Base-by-base conservation (phyloP, 192 early-diverging fungal species). In the Podila epigama region DNA sequence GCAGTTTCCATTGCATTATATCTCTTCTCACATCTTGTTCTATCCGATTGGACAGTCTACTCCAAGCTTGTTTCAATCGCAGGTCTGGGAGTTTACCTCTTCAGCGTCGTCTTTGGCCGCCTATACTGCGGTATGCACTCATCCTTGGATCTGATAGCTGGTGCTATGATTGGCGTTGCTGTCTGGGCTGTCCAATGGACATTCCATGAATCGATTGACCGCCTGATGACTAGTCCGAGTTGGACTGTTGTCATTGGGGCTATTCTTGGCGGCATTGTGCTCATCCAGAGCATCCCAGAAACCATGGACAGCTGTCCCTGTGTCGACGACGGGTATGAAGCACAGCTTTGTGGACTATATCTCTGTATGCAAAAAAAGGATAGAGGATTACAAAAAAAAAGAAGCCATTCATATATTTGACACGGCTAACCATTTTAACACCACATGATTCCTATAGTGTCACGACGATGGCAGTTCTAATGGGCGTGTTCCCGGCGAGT, bases 41-140 rank as follows among this genome's bases (percentile, higher is more conserved):
- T 72, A 15, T 68, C 86, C 31, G 70, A 82, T 9, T 62, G 75
- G 69, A 75, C 81, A 15, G 57, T 79, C 25, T 50, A 63, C 28
- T 50, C 71, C 27, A 72, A 82, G 51, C 33, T 75, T 9, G 9
- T 81, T 11, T 68, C 69, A 18, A 39, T 75, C 18, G n/a, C 73
- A 29, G 63, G 66, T 0, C 51, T 89, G 15, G 56, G 53, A 15
- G 27, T 84, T 6, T 92, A 92, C 63, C 82, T 84, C 20, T 56
- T 83, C 34, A 82, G 87, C 55, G 89, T 97, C 20, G 81, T 89
- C 5, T 64, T 89, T 71, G 92, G 92, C 27, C 81, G 96, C 22
- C 79, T 97, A 3, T 91, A 95, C 64, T 94, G 91, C 60, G 96
- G 94, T 0, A 92, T 97, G 88, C 96, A 97, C 80, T 90, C 89